A percentile compares a stretch with the other conserved stretches of the same genome.
Evolutionary conservation across 306 rosid genomes (phyloP).

Genomic region (Gillenia trifoliata): DNA sequence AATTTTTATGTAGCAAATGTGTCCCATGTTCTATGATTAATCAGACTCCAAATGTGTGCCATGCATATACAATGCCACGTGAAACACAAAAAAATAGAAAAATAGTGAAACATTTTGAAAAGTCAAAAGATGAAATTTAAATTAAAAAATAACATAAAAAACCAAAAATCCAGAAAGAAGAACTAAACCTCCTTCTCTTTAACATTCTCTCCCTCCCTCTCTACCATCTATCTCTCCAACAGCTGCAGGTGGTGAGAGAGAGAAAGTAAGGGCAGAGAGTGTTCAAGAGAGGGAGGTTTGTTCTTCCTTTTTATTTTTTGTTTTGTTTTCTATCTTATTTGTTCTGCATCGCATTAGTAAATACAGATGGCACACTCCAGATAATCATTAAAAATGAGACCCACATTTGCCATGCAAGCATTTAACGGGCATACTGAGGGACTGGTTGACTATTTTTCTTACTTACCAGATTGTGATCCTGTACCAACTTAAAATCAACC

Average conservation of each 20-base stretch:
- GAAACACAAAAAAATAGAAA: not conserved
- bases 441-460: not conserved
- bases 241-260: not conserved
- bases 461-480: not conserved
- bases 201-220: not conserved
- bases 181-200: not conserved
- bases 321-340: not conserved
- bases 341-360: not conserved
- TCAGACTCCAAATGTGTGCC: not conserved
- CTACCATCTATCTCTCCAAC: not conserved
- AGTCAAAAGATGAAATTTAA: not conserved
- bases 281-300: not conserved
- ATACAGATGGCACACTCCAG: not conserved
- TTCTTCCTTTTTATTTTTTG: not conserved
- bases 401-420: not conserved
- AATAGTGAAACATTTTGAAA: not conserved
- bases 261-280: not conserved
- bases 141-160: not conserved
- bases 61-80: not conserved
- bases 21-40: not conserved
- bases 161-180: not conserved
- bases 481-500: not conserved
- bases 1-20: not conserved
- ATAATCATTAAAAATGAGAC: not conserved
- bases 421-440: not conserved